These are phyloP conservation scores for Starmerella floricola DNA, from an alignment of 805 yeast species.

Conservation along the genomic window DNA sequence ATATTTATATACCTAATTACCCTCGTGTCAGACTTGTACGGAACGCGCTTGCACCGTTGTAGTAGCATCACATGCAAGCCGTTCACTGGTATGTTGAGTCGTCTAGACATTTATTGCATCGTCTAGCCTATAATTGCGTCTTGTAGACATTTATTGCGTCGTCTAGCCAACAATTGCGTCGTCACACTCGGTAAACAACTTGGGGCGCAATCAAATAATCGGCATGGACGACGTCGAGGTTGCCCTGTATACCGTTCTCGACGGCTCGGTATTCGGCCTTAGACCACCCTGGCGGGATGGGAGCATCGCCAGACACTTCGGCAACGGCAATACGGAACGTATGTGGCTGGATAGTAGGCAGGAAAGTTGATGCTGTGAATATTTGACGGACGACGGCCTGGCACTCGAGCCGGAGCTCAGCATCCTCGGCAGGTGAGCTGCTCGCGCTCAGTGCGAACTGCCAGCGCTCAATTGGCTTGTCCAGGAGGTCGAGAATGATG, in stretches of 20 bases:
- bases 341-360: constrained; percentile 59
- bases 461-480: constrained; percentile 74
- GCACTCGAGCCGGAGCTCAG: constrained; percentile 58
- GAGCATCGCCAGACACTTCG: constrained; percentile 30
- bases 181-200: not conserved
- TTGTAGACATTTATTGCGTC: no score
- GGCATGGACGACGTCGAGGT: constrained; percentile 46
- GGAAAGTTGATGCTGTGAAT: constrained; percentile 73
- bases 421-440: constrained; percentile 16
- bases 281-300: not conserved
- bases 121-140: no score
- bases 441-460: constrained; percentile 41
- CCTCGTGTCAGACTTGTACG: not conserved
- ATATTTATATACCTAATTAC: not conserved
- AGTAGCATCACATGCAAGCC: no score
- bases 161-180: no score
- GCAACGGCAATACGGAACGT: constrained; percentile 79
- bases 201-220: not conserved
- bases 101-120: no score
- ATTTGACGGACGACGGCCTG: constrained; percentile 79
- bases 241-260: constrained; percentile 52
- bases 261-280: constrained; percentile 35
- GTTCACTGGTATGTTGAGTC: no score
- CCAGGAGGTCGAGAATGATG: constrained; percentile 54
- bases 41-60: no score